Evolutionary conservation across 192 early-diverging fungal genomes (phyloP).

Genomic region (Backusella mclennaniae): DNA sequence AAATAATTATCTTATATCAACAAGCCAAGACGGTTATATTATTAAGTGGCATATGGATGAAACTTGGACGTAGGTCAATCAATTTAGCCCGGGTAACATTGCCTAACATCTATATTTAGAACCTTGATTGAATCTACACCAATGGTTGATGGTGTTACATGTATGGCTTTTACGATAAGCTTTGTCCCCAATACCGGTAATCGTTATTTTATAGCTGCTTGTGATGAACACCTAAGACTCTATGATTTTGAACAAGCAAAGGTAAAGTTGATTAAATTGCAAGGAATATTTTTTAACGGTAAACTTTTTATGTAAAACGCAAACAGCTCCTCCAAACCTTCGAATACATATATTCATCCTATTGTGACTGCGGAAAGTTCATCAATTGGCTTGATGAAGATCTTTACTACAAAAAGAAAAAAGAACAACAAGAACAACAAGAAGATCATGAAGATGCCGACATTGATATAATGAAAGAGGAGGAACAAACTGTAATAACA

Average conservation of each 20-base stretch:
- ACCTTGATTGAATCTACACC: slow-evolving; percentile 60
- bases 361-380: slow-evolving; percentile 95
- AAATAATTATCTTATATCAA: slow-evolving; percentile 82
- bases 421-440: neutral
- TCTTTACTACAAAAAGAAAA: neutral
- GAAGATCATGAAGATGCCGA: slow-evolving; percentile 25
- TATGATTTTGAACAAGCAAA: slow-evolving; percentile 84
- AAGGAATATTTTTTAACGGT: neutral
- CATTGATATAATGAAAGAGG: slow-evolving; percentile 25
- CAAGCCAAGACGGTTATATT: slow-evolving; percentile 95
- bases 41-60: slow-evolving; percentile 84
- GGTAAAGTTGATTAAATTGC: slow-evolving; percentile 37
- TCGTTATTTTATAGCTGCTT: slow-evolving; percentile 87
- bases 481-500: neutral
- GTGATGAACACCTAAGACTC: slow-evolving; percentile 81
- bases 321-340: slow-evolving; percentile 58
- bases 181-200: slow-evolving; percentile 96
- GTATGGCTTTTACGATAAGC: slow-evolving; percentile 94
- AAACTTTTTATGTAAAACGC: neutral
- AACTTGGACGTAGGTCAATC: slow-evolving; percentile 64
- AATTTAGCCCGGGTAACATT: neutral
- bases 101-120: slow-evolving; percentile 21
- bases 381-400: slow-evolving; percentile 65
- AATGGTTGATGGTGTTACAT: slow-evolving; percentile 87
- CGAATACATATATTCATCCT: slow-evolving; percentile 81